Base-by-base conservation (phyloP, 805 yeast species). In the Komagataella phaffii region DNA sequence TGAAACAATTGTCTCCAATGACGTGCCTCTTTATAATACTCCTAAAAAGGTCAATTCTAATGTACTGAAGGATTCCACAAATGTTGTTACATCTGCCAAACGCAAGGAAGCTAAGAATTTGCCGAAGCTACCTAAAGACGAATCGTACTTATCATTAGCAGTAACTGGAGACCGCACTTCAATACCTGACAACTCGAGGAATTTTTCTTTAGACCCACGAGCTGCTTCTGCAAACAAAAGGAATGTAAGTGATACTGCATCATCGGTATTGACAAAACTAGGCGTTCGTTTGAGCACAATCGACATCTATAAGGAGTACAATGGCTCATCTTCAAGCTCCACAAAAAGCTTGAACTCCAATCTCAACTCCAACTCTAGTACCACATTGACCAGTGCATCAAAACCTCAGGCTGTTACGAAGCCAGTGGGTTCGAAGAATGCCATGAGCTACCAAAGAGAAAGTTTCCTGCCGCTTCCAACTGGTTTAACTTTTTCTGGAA, bases 281-380 rank as follows among this genome's bases (percentile, higher is more conserved):
- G 67, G 67, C n/a, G 64, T 63, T 24, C 54, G 60, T 14, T 50
- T 64, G 56, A 59, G 59, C 23, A 55, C 56, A 53, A 47, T 64
- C 14, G 66, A 63, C 24, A 50, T 18, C 17, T 49, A 54, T 46
- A 44, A 50, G 17, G 18, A 51, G 14, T 51, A 50, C 36, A 46
- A 47, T 10, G 51, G 43, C n/a, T 17, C 30, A 21, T 8, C 21
- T 24, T 10, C 53, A 19, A 47, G 50, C 17, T 23, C 43, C 8
- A 14, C 14, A 43, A 50, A 8, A 30, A 40, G 14, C 45, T 43
- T 44, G 30, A 18, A 8, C 7, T 17, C 18, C 46, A 40, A 17
- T 46, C 49, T 7, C 24, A 30, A 46, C 40, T 45, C 21, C 10
- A 46, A 19, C 24, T 46, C 46, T 44, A 18, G 24, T 17, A 36